These are phyloP conservation scores for Skeletonema grethae DNA, from an alignment of 108 stramenopile species.

Conservation along the genomic window DNA sequence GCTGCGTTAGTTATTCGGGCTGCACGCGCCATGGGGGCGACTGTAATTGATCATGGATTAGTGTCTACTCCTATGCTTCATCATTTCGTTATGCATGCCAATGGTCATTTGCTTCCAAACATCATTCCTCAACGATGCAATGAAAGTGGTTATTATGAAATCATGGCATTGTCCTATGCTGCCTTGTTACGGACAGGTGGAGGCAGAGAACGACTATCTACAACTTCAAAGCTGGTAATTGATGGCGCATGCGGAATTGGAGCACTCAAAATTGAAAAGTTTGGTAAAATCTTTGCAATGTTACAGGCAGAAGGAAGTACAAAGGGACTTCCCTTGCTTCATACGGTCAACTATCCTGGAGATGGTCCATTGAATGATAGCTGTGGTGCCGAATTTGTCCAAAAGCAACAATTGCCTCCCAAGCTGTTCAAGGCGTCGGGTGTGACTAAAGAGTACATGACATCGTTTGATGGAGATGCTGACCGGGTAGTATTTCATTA, in stretches of 20 bases:
- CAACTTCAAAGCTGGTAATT: constrained; percentile 55
- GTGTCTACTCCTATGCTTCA: constrained; percentile 95
- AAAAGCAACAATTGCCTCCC: constrained; percentile 82
- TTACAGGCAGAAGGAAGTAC: constrained; percentile 36
- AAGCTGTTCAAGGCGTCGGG: constrained; percentile 50
- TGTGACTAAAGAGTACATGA: constrained; percentile 51
- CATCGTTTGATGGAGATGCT: constrained; percentile 97
- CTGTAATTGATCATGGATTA: constrained; percentile 80
- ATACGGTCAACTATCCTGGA: constrained; percentile 61
- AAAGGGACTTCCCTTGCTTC: constrained; percentile 30
- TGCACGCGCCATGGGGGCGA: constrained; percentile 65
- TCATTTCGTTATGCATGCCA: constrained; percentile 87
- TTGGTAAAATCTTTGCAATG: constrained; percentile 43
- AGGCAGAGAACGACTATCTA: constrained; percentile 6
- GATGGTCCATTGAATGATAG: constrained; percentile 84
- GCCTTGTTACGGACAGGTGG: constrained; percentile 54
- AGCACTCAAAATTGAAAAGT: constrained; percentile 52
- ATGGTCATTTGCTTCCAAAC: constrained; percentile 59
- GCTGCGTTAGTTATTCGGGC: constrained; percentile 54
- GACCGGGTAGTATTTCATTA: constrained; percentile 97
- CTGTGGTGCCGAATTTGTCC: constrained; percentile 96
- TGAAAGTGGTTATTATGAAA: constrained; percentile 80
- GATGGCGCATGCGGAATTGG: constrained; percentile 96
- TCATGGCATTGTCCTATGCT: constrained; percentile 74
- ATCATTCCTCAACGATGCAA: constrained; percentile 65